Evolutionary conservation across 192 early-diverging fungal species (phyloP).

Genomic region (Dimargaris xerosporica): DNA sequence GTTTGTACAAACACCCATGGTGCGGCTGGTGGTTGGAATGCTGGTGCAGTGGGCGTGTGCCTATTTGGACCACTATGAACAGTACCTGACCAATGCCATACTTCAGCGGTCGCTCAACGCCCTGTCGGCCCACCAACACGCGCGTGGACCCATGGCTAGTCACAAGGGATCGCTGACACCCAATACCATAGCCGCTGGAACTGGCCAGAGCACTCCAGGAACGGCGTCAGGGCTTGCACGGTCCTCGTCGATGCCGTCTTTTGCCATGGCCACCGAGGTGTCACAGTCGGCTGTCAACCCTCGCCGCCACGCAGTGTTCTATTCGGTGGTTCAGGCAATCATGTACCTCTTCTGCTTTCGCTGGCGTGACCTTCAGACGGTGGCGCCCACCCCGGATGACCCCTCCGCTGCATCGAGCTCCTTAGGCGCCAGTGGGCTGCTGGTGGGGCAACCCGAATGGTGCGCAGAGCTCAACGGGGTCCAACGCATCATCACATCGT

Average conservation of each 20-base stretch:
- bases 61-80: conserved; percentile 55
- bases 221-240: background rate
- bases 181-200: too few species aligned
- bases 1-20: conserved; percentile 44
- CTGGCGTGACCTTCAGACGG: conserved; percentile 63
- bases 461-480: conserved; percentile 46
- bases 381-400: background rate
- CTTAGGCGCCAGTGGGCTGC: background rate
- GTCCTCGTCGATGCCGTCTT: background rate
- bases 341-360: conserved; percentile 93
- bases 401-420: background rate
- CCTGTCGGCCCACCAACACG: too few species aligned
- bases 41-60: conserved; percentile 48
- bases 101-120: too few species aligned
- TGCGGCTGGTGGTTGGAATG: conserved; percentile 50
- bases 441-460: conserved; percentile 23
- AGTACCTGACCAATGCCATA: conserved; percentile 8
- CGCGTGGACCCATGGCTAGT: background rate
- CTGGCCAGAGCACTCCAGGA: too few species aligned
- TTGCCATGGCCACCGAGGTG: background rate
- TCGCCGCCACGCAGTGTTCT: conserved; percentile 64
- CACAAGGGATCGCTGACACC: background rate
- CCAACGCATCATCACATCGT: conserved; percentile 57
- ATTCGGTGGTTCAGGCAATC: conserved; percentile 70
- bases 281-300: conserved; percentile 23